Conservation (phyloP, 202 grass and related monocot genomes). For the Panicum virgatum region DNA sequence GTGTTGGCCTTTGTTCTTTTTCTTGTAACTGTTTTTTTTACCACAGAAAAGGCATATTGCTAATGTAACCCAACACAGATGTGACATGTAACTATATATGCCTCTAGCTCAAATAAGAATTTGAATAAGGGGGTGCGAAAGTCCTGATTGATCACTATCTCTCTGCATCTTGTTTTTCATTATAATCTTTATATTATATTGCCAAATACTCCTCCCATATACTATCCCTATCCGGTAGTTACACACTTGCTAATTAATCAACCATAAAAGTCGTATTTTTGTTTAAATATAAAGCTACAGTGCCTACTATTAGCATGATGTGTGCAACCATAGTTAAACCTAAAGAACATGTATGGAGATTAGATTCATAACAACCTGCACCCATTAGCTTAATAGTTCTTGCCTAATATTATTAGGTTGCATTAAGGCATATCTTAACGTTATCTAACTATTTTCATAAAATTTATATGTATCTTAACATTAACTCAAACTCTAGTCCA, state of each 20-base stretch:
- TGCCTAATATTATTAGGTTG: not conserved
- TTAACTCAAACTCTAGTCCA: constrained; percentile 14
- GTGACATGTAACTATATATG: constrained; percentile 19
- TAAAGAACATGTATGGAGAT: not conserved
- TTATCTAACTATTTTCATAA: not conserved
- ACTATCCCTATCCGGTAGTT: not conserved
- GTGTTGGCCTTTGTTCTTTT: constrained; percentile 17
- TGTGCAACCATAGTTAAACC: not conserved
- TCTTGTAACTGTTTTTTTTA: constrained; percentile 14
- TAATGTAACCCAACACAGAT: constrained; percentile 29
- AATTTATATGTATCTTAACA: not conserved
- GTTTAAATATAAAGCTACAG: not conserved
- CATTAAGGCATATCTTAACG: not conserved
- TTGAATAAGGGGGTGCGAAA: not conserved
- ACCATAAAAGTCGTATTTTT: not conserved
- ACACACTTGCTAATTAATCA: not conserved
- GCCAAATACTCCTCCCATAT: not conserved
- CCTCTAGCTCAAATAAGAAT: constrained; percentile 27
- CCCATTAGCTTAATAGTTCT: not conserved
- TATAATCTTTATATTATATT: not conserved
- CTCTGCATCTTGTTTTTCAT: not conserved
- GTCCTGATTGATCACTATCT: not conserved
- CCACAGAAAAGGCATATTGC: constrained; percentile 17
- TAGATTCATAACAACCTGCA: not conserved
- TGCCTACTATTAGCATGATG: not conserved